Base-by-base conservation (phyloP, 176 grass and related monocot genomes). In the Oryza longistaminata region DNA sequence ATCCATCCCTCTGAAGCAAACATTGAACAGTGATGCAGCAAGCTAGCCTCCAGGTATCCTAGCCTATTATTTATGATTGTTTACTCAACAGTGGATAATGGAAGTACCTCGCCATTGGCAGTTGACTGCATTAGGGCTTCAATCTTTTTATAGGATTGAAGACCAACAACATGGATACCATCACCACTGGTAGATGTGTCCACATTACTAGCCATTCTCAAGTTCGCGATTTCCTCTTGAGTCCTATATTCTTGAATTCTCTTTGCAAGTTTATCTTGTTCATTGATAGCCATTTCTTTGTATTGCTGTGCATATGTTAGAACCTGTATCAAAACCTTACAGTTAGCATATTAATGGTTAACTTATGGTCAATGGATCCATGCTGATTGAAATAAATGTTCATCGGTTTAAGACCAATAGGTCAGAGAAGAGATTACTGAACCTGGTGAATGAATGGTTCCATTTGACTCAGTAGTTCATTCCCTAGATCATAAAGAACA, bases 401-500 rank as follows among this genome's bases (percentile, higher is more conserved):
- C 70, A 65, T 80, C 45, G 3, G 5, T n/a, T 73, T 12, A 81
- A 77, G 64, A 88, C 7, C 45, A 88, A 24, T 88, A 66, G n/a
- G 40, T 35, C 61, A 80, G 33, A 26, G 7, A 75, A 82, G 8
- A 50, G 3, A 82, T 86, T 73, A 43, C 37, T 52, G 64, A 88
- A 91, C 96, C 96, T 98, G 91, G 74, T 98, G 91, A 92, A 98
- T 88, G 87, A 98, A 98, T 67, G 96, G 92, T 82, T 98, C 96
- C 92, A 98, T 90, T 84, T 98, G 91, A 79, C 90, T 87, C 73
- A 98, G 77, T 79, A 98, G 92, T 37, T 98, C 96, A 65, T 89
- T 75, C 96, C 96, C 96, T 98, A 78, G 43, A 90, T 67, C 21
- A 81, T 66, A 80, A 74, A 81, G 66, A 75, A 95, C 10, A 74